Conservation (phyloP, 495 filamentous ascomycete species). For the Penicillium silybi region DNA sequence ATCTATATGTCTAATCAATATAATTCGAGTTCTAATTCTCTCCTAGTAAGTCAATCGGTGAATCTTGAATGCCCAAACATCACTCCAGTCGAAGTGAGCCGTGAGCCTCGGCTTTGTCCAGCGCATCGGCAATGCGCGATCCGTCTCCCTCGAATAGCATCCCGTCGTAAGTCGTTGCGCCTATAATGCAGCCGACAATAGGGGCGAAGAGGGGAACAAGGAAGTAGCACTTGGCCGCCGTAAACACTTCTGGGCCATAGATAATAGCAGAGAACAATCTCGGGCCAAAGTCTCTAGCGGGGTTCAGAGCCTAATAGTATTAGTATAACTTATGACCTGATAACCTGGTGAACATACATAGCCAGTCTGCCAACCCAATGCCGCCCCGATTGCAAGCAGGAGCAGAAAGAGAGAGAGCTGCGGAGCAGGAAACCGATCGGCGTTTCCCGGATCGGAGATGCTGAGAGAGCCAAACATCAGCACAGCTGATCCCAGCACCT, state of each 20-base stretch:
- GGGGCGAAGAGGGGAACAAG: constrained; percentile 33
- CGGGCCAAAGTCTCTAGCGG: constrained; percentile 33
- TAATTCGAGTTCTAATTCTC: too few species aligned
- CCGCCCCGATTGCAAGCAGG: constrained; percentile 29
- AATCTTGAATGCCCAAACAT: not conserved
- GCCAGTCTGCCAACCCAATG: constrained; percentile 36
- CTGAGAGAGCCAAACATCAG: constrained; percentile 32
- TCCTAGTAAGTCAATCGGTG: not conserved
- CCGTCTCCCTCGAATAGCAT: constrained; percentile 32
- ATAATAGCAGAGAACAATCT: constrained; percentile 33
- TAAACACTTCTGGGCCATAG: constrained; percentile 33
- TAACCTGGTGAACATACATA: constrained; percentile 23
- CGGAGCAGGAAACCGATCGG: constrained; percentile 23
- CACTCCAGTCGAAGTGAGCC: constrained; percentile 26
- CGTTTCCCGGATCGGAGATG: constrained; percentile 27
- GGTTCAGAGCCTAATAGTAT: constrained; percentile 31
- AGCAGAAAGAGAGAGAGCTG: constrained; percentile 31
- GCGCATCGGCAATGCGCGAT: constrained; percentile 28
- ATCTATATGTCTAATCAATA: too few species aligned
- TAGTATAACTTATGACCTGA: not conserved
- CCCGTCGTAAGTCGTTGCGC: constrained; percentile 26
- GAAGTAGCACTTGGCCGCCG: constrained; percentile 30
- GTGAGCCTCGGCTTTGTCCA: constrained; percentile 27
- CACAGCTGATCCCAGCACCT: constrained; percentile 29
- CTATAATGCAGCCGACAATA: constrained; percentile 28